A percentile compares a stretch with the other conserved stretches of the same genome.
Conservation (phyloP, 176 grass and related monocot species). For the Bolboschoenus planiculmis region DNA sequence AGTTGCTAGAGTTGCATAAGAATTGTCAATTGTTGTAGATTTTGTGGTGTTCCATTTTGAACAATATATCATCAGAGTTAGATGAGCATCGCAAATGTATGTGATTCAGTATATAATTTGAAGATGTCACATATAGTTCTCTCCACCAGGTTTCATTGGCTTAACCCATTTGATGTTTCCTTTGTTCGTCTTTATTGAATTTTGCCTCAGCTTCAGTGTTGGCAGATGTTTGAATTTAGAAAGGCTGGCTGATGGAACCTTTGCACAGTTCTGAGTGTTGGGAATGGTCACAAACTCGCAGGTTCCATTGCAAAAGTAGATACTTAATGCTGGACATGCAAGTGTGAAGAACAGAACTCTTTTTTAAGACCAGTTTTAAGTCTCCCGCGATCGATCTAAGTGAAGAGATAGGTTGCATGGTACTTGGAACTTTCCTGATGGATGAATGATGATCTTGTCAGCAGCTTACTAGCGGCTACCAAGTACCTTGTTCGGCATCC, state of each 20-base stretch:
- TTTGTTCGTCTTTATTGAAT: neutral
- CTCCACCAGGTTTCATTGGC: neutral
- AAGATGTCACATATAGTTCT: neutral
- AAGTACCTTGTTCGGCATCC: too few relatives aligned
- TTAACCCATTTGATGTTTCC: neutral
- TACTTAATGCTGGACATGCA: too few relatives aligned
- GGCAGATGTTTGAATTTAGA: neutral
- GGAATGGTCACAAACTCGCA: neutral
- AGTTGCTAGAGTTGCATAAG: conserved; percentile 7
- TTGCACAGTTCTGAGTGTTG: neutral
- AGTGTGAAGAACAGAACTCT: too few relatives aligned
- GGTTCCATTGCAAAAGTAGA: too few relatives aligned
- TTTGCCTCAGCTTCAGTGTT: neutral
- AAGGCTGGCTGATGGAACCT: neutral
- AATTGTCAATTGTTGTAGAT: neutral
- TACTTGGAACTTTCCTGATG: too few relatives aligned
- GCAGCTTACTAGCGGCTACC: too few relatives aligned
- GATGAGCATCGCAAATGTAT: neutral
- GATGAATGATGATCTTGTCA: too few relatives aligned
- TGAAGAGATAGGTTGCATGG: too few relatives aligned
- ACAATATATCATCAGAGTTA: neutral
- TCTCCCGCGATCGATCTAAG: too few relatives aligned
- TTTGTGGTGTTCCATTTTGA: neutral
- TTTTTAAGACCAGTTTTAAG: too few relatives aligned
- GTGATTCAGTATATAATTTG: neutral